A percentile compares a stretch with the other conserved stretches of the same genome.
These are phyloP conservation scores for Capsicum baccatum DNA, from an alignment of 257 asterid genomes.

Conservation along the genomic window DNA sequence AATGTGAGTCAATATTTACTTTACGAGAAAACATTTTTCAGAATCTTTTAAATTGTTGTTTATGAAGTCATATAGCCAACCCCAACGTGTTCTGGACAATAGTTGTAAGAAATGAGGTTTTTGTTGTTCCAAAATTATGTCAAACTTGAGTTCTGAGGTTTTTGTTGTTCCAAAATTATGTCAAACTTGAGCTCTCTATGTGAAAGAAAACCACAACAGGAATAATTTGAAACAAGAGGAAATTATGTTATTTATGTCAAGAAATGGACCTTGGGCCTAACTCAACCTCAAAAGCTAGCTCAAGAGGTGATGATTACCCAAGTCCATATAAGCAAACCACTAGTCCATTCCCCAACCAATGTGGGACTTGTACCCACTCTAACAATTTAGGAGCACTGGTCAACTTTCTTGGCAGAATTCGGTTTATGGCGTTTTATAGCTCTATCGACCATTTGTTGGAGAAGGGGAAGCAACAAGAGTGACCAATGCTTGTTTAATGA, in stretches of 20 bases:
- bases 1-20: slow-evolving; percentile 61
- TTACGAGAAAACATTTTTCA: background rate
- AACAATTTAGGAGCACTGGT: background rate
- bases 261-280: too few species aligned
- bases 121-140: slow-evolving; percentile 10
- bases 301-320: too few species aligned
- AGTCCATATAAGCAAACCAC: too few species aligned
- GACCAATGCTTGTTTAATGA: too few species aligned
- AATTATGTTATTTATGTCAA: background rate
- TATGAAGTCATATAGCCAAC: background rate
- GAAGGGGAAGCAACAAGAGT: background rate
- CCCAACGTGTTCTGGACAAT: background rate
- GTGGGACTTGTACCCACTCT: too few species aligned
- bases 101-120: slow-evolving; percentile 14
- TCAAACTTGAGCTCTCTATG: background rate
- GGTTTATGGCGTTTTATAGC: background rate
- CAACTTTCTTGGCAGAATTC: slow-evolving; percentile 10
- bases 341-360: too few species aligned
- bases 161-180: background rate
- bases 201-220: background rate
- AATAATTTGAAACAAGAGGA: background rate
- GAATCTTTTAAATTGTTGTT: background rate
- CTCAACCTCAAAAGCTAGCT: too few species aligned
- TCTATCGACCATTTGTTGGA: background rate
- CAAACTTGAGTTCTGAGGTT: background rate